Evolutionary conservation across 768 basidiomycete genomes (phyloP), one percentile per base, ranked within the genome.

Genomic region (Chalciporus sphaerocephalus): DNA sequence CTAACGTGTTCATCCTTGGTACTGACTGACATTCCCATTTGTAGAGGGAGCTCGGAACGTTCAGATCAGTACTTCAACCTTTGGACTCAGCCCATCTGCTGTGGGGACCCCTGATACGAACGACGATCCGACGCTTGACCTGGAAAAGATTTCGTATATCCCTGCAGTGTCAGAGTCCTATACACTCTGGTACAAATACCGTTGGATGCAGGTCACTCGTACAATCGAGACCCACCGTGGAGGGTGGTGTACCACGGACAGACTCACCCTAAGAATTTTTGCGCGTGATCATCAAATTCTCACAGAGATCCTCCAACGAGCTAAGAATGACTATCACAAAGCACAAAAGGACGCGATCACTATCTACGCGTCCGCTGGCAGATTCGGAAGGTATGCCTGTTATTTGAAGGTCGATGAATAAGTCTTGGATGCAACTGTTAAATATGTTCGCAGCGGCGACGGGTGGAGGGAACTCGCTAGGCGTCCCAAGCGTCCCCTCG

Each of bases 401-500:
- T 13, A n/a, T 40, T 43, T 33, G 21, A 16, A 13, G n/a, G n/a
- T n/a, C n/a, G n/a, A n/a, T n/a, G n/a, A n/a, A 40, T 23, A 20
- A 13, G 16, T 7, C 13, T 30, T 7, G 4, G 22, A 23, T 16
- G 3, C 5, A 10, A 40, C 28, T 34, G 4, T 28, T 46, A 8
- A 50, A 23, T 8, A 40, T 4, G 8, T 33, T 52, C 55, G 48
- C 42, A 48, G 71, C 30, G 0, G 1, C 15, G 57, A 75, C 42
- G 56, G 64, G 51, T 89, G 84, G 85, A 69, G 69, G 11, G 71
- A 71, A 38, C 70, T 81, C 30, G 72, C 78, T 11, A 72, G 72
- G 8, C 76, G 83, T 21, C 74, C 78, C 16, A 88, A 86, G 58
- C 79, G 87, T 5, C 74, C 82, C 9, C 61, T 86, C 12, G 65